A percentile compares a stretch with the other conserved stretches of the same genome.
phyloP scores from a whole-genome alignment of 805 yeast genomes.

The Crinitomyces ghanaensis region DNA sequence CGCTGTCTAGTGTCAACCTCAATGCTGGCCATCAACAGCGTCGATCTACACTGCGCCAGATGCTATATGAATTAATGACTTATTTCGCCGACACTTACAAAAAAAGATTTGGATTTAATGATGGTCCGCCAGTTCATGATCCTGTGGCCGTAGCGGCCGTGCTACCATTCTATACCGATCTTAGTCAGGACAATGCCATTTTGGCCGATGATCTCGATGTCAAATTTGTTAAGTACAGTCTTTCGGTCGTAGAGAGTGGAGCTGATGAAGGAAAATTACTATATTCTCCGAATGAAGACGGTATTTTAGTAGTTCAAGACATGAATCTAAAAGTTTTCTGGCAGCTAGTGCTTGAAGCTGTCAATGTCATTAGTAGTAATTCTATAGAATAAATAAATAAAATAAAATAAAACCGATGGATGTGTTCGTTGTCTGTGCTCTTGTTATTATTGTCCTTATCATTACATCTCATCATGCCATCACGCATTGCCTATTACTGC shows the following conservation, averaged over 20 bases:
- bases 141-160: constrained; percentile 59
- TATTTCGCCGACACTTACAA: constrained; percentile 39
- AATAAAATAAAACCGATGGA: not conserved
- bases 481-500: not conserved
- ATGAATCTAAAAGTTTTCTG: constrained; percentile 36
- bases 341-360: constrained; percentile 31
- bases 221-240: constrained; percentile 9
- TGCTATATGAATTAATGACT: constrained; percentile 43
- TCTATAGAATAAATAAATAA: constrained; percentile 1
- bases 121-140: constrained; percentile 74
- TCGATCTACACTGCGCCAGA: constrained; percentile 37
- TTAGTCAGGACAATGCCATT: constrained; percentile 11
- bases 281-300: constrained; percentile 17
- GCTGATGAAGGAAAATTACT: constrained; percentile 22
- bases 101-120: constrained; percentile 31
- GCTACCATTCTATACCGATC: constrained; percentile 32
- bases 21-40: too few species aligned
- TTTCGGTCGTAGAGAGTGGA: constrained; percentile 16
- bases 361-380: constrained; percentile 27
- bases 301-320: constrained; percentile 31
- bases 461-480: too few species aligned
- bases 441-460: too few species aligned
- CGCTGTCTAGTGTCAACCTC: too few species aligned
- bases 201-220: constrained; percentile 12
- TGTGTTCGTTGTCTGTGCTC: too few species aligned